Conservation (phyloP, 345 rosid species). For the Anastatica hierochuntica region DNA sequence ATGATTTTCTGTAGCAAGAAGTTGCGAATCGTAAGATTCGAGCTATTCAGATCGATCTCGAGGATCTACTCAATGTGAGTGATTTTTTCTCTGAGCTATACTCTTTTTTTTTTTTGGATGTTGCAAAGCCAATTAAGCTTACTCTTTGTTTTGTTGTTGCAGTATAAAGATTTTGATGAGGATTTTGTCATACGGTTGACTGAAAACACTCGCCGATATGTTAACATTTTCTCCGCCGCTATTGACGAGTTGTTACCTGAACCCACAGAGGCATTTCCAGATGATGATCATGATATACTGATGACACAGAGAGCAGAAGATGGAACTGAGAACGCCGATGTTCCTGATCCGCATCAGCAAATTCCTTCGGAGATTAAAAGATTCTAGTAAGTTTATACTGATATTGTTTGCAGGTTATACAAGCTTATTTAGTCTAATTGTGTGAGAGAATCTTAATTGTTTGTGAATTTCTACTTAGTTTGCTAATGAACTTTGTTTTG, state of each 20-base stretch:
- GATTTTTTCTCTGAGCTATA: not conserved
- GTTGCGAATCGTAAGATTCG: conserved; percentile 72
- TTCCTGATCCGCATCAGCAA: conserved; percentile 58
- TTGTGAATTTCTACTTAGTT: too few relatives aligned
- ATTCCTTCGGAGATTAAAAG: conserved; percentile 93
- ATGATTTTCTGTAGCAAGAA: conserved; percentile 50
- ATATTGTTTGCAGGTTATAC: not conserved
- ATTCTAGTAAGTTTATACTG: conserved; percentile 49
- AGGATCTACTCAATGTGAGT: conserved; percentile 67
- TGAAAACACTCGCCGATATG: conserved; percentile 82
- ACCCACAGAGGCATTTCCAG: conserved; percentile 77
- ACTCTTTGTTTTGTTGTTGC: conserved; percentile 10
- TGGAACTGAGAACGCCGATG: conserved; percentile 40
- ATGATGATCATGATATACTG: conserved; percentile 20
- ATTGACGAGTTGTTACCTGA: conserved; percentile 80
- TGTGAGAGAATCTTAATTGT: not conserved
- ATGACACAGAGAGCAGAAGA: conserved; percentile 50
- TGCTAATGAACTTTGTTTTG: conserved; percentile 12
- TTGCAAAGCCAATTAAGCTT: not conserved
- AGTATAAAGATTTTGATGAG: conserved; percentile 64
- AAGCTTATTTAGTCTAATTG: not conserved
- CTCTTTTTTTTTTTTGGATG: not conserved
- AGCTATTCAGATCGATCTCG: conserved; percentile 69
- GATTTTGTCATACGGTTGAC: conserved; percentile 65
- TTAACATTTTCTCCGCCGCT: conserved; percentile 63